A percentile compares a stretch with the other conserved stretches of the same genome.
These are phyloP conservation scores for Asterophora parasitica DNA, from an alignment of 768 basidiomycete species.

Conservation along the genomic window DNA sequence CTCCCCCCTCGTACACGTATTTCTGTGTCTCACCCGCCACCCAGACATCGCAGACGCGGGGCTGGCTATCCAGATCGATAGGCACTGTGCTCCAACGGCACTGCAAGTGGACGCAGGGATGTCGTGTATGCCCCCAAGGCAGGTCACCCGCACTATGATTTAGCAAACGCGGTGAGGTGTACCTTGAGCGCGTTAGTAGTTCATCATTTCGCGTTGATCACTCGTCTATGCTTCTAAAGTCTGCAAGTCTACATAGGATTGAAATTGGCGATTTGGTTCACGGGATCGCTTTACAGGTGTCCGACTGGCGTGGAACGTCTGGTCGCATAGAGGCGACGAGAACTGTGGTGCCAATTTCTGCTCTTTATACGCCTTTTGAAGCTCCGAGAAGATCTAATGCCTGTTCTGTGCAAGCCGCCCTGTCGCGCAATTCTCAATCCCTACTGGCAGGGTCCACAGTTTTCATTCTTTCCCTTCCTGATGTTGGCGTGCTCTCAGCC, in stretches of 20 bases:
- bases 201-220: no score
- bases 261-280: not conserved
- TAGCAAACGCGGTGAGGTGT: conserved; percentile 10
- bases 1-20: no score
- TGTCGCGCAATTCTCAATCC: conserved; percentile 98
- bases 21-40: no score
- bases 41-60: no score
- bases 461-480: not conserved
- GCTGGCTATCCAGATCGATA: conserved; percentile 13
- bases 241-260: no score
- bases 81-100: conserved; percentile 18
- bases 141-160: conserved; percentile 16
- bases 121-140: conserved; percentile 15
- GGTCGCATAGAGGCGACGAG: conserved; percentile 97
- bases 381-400: conserved; percentile 88
- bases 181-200: conserved; percentile 3
- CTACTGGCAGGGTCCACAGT: conserved; percentile 66
- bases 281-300: conserved; percentile 52
- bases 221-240: no score
- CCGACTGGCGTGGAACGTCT: conserved; percentile 97
- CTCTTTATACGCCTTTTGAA: conserved; percentile 96
- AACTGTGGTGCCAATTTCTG: conserved; percentile 97
- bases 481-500: conserved; percentile 44
- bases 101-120: conserved; percentile 16
- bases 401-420: conserved; percentile 94